Conservation (phyloP, 768 basidiomycete genomes). For the Phaeotremella fagi region DNA sequence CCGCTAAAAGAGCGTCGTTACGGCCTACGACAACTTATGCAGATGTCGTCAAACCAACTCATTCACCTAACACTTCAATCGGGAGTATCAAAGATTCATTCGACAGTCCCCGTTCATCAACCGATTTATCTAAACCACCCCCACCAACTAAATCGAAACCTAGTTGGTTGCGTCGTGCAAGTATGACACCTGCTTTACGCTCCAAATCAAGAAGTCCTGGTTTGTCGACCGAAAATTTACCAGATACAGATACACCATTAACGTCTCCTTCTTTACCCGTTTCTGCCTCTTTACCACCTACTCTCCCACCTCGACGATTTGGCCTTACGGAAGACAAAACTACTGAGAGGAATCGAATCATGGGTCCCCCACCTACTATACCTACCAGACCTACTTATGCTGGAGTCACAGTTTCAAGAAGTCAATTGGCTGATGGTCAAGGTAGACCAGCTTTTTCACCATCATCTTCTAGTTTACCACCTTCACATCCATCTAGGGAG, state of each 20-base stretch:
- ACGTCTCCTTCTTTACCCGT: conserved; percentile 4
- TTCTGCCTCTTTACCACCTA: conserved; percentile 26
- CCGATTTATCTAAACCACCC: conserved; percentile 17
- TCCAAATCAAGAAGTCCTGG: conserved; percentile 30
- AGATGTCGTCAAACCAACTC: conserved; percentile 26
- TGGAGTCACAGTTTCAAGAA: conserved; percentile 17
- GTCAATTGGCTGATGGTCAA: conserved; percentile 27
- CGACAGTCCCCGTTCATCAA: conserved; percentile 14
- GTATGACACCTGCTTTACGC: conserved; percentile 22
- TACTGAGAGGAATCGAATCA: too few relatives aligned
- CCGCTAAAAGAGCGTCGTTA: conserved; percentile 34
- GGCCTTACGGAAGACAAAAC: too few relatives aligned
- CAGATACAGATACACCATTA: background rate
- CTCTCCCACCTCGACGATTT: conserved; percentile 32
- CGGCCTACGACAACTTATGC: conserved; percentile 37
- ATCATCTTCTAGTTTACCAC: conserved; percentile 1
- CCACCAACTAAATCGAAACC: conserved; percentile 33
- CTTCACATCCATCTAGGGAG: conserved; percentile 27
- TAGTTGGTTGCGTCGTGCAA: conserved; percentile 35
- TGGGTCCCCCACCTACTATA: too few relatives aligned
- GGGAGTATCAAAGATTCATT: conserved; percentile 6
- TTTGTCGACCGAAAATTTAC: conserved; percentile 12
- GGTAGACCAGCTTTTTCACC: conserved; percentile 35
- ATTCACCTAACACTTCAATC: conserved; percentile 3
- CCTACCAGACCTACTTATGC: conserved; percentile 26